Percentiles rank a stretch among this genome's conserved stretches.
Conservation (phyloP, 345 rosid species). For the Salix viminalis region DNA sequence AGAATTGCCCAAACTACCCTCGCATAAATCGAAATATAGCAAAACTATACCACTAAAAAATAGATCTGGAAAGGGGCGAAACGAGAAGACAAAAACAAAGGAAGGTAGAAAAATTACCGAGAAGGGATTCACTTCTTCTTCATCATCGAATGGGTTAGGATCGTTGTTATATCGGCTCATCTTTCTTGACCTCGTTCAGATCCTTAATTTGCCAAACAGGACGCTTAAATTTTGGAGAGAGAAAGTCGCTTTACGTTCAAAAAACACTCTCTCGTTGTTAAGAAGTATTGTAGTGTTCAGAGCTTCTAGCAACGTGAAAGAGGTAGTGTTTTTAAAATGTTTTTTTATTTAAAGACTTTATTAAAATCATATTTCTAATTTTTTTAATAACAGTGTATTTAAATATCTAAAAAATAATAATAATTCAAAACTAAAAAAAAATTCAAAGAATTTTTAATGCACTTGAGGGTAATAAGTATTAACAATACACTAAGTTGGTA, state of each 20-base stretch:
- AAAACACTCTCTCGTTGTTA: background rate
- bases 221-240: background rate
- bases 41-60: background rate
- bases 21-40: background rate
- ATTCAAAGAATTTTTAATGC: too few relatives aligned
- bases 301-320: background rate
- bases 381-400: too few relatives aligned
- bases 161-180: constrained; percentile 79
- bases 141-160: constrained; percentile 93
- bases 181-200: constrained; percentile 16
- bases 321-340: background rate
- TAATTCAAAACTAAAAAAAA: too few relatives aligned
- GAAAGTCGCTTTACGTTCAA: too few relatives aligned
- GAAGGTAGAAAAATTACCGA: constrained; percentile 46
- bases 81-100: background rate
- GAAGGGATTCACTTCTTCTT: constrained; percentile 87
- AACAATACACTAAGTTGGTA: too few relatives aligned
- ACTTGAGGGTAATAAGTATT: too few relatives aligned
- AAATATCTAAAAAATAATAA: too few relatives aligned
- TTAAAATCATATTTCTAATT: too few relatives aligned
- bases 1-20: background rate
- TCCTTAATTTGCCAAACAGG: constrained; percentile 18
- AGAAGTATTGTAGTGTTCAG: background rate
- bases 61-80: constrained; percentile 28
- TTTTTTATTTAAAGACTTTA: background rate